These are phyloP conservation scores for Claviceps maximensis DNA, from an alignment of 2,329 filamentous ascomycete species.

Conservation along the genomic window DNA sequence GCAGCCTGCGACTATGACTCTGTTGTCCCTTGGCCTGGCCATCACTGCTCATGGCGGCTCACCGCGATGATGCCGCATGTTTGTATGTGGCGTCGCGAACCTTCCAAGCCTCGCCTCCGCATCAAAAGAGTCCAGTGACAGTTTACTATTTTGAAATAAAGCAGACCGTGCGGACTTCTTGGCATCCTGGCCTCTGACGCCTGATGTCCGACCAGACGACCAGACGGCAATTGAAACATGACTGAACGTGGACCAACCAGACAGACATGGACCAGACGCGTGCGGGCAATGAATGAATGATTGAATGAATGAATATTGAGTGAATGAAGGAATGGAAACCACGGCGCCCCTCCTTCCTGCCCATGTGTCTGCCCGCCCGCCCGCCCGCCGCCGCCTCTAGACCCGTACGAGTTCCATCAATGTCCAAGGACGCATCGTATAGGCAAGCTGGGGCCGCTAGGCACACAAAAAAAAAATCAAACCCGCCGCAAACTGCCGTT, in stretches of 20 bases:
- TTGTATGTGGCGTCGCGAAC: no score
- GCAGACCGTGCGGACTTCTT: no score
- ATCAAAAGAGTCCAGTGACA: neutral
- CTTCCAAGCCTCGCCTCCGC: no score
- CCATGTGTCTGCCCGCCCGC: neutral
- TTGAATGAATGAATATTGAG: neutral
- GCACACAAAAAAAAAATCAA: neutral
- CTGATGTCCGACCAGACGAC: neutral
- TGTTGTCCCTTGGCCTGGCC: neutral
- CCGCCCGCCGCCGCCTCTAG: neutral
- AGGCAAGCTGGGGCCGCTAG: neutral
- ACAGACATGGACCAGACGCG: no score
- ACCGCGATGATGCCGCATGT: no score
- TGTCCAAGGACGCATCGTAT: neutral
- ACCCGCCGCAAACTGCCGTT: neutral
- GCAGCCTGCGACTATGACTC: neutral
- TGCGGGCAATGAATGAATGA: neutral
- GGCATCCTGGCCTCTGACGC: neutral
- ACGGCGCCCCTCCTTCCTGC: neutral
- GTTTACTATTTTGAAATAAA: no score
- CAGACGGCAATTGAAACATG: no score
- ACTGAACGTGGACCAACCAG: no score
- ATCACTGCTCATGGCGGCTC: neutral
- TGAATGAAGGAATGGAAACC: neutral
- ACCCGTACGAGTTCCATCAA: neutral